A percentile compares a stretch with the other conserved stretches of the same genome.
Evolutionary conservation across 208 protist species (phyloP).

Genomic region (Acanthamoeba castellanii): DNA sequence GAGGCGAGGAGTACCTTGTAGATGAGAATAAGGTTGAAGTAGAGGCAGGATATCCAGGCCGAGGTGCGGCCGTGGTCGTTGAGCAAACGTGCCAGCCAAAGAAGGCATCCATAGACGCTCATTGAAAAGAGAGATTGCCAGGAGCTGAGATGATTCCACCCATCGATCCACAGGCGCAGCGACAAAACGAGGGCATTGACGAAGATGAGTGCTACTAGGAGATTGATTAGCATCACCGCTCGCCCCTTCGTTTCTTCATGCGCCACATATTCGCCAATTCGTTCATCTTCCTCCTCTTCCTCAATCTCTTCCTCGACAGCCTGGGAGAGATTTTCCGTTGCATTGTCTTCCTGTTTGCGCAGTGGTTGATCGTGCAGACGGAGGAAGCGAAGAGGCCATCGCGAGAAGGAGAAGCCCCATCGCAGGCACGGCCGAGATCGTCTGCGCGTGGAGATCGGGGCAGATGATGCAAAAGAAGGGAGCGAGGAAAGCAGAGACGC

Average conservation of each 20-base stretch:
- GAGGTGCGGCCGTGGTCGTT: not conserved
- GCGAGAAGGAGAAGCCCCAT: not conserved
- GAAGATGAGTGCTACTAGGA: not conserved
- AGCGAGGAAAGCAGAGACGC: not conserved
- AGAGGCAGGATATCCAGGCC: not conserved
- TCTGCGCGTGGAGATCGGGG: too few relatives aligned
- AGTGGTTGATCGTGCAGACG: not conserved
- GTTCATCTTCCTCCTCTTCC: not conserved
- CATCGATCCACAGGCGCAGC: not conserved
- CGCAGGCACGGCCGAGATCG: not conserved
- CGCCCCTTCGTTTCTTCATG: not conserved
- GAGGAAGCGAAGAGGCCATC: not conserved
- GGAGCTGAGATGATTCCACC: not conserved
- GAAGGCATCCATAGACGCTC: not conserved
- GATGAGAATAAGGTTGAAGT: not conserved
- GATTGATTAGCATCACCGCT: not conserved
- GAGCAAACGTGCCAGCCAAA: not conserved
- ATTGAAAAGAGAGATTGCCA: not conserved
- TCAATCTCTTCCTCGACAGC: not conserved
- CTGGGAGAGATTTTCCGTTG: too few relatives aligned
- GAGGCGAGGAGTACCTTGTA: not conserved
- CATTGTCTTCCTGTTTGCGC: too few relatives aligned
- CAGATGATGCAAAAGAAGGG: too few relatives aligned
- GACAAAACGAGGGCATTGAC: not conserved
- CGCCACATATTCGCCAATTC: not conserved